These are phyloP conservation scores for Lactarius tabidus DNA, from an alignment of 768 basidiomycete species.

Conservation along the genomic window DNA sequence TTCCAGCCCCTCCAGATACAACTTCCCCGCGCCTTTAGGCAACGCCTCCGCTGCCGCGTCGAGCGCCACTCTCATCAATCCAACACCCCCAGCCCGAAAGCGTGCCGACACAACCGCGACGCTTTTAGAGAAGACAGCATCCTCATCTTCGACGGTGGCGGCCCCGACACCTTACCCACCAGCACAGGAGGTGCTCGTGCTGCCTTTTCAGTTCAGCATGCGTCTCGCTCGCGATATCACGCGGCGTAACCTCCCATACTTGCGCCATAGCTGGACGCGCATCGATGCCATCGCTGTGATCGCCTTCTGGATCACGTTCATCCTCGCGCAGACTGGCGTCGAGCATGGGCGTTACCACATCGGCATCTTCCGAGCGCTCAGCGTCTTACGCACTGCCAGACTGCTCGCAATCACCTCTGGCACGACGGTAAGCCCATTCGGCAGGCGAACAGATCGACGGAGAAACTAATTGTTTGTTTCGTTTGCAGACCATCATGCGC, in stretches of 20 bases:
- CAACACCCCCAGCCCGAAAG: not conserved
- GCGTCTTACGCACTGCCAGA: constrained; percentile 77
- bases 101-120: constrained; percentile 7
- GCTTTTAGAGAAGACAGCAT: constrained; percentile 9
- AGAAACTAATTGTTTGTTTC: not conserved
- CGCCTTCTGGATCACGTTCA: constrained; percentile 84
- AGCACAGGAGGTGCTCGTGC: constrained; percentile 28
- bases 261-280: constrained; percentile 89
- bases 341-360: constrained; percentile 72
- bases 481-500: constrained; percentile 74
- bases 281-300: constrained; percentile 85
- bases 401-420: constrained; percentile 85
- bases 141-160: not conserved
- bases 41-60: constrained; percentile 20
- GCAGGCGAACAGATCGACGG: not conserved
- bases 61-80: constrained; percentile 14
- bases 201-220: constrained; percentile 64
- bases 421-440: constrained; percentile 61
- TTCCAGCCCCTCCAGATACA: constrained; percentile 24
- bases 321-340: constrained; percentile 57
- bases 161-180: not conserved
- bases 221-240: constrained; percentile 51
- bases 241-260: constrained; percentile 73
- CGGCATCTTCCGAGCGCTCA: constrained; percentile 84
- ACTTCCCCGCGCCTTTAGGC: constrained; percentile 8